Percentiles rank a stretch among this genome's conserved stretches.
These are phyloP conservation scores for Strobilomyces echinocephalus DNA, from an alignment of 768 basidiomycete genomes.

Conservation along the genomic window DNA sequence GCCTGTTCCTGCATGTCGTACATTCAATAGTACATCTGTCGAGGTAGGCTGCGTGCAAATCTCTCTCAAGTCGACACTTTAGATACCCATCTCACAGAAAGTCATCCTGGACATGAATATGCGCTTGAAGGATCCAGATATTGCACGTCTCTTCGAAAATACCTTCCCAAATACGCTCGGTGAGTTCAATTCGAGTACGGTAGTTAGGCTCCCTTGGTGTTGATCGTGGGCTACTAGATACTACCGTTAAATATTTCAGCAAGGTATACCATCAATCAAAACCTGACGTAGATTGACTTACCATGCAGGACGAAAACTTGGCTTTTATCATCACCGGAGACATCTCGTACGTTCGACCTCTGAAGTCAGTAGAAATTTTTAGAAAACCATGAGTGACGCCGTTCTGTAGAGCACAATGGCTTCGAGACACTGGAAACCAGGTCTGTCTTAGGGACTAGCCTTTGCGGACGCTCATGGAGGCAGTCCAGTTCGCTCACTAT, in stretches of 20 bases:
- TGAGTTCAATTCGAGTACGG: conserved; percentile 29
- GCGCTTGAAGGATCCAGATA: conserved; percentile 68
- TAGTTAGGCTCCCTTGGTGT: not conserved
- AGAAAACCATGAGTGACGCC: not conserved
- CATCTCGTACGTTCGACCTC: conserved; percentile 54
- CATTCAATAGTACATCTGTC: conserved; percentile 71
- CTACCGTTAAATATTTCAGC: conserved; percentile 74
- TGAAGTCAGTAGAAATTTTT: not conserved
- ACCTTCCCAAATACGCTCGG: conserved; percentile 80
- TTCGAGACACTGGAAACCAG: conserved; percentile 79
- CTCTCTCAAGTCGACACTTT: not conserved
- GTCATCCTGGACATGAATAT: conserved; percentile 71
- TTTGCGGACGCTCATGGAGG: not conserved
- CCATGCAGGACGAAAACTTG: conserved; percentile 54
- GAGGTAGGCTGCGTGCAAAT: conserved; percentile 43
- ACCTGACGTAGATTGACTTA: conserved; percentile 2
- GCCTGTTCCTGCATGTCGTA: conserved; percentile 62
- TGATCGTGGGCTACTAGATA: conserved; percentile 42
- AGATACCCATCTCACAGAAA: conserved; percentile 38
- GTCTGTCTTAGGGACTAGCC: conserved; percentile 29
- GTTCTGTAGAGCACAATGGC: conserved; percentile 66
- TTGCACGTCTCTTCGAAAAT: conserved; percentile 77
- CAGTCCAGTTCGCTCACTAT: conserved; percentile 64
- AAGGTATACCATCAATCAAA: conserved; percentile 33
- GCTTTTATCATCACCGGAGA: conserved; percentile 83